Evolutionary conservation across 768 basidiomycete genomes (phyloP), one percentile per base, ranked within the genome.

Genomic region (Naganishia vishniacii): DNA sequence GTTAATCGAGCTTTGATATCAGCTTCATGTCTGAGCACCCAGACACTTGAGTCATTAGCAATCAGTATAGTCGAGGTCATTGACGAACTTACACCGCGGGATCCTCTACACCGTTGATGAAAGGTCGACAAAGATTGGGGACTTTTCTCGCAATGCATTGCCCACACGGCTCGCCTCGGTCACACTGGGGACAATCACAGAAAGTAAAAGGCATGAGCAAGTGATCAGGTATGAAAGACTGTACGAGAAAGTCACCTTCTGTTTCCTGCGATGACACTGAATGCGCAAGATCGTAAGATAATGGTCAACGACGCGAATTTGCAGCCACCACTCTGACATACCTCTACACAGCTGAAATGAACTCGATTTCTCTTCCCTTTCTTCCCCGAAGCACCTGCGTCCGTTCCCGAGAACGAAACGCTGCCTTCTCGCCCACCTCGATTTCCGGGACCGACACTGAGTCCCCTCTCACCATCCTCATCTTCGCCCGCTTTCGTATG

Each of bases 71-170:
- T n/a, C 18, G 9, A 9, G 15, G 46, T 4, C n/a, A 15, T 31
- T 4, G 20, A 13, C n/a, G 4, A 25, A 25, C 73, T 65, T 34
- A 74, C 75, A 64, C 59, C 16, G 68, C 67, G 0, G 76, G 73
- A 67, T 76, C 77, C 48, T 78, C 75, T 4, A 71, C 73, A 4
- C 75, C 75, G 64, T 76, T 77, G 40, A 78, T 64, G 66, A 78
- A 78, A 7, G 75, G 75, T 58, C 77, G 51, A 60, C 77, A 78
- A 2, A 78, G 72, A 65, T 78, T 75, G 0, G 77, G 77, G 0
- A 78, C 77, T 45, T 74, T 71, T 25, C 77, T 67, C 5, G 74
- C 75, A 15, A 78, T 73, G 63, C 77, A 77, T 58, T 78, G 75
- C 11, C 71, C 71, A 58, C 73, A 77, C 3, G 75, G 75, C 62